A percentile compares a stretch with the other conserved stretches of the same genome.
These are phyloP conservation scores for Anthoceros angustus DNA, from an alignment of 225 moss, liverwort and hornwort species.

Conservation along the genomic window DNA sequence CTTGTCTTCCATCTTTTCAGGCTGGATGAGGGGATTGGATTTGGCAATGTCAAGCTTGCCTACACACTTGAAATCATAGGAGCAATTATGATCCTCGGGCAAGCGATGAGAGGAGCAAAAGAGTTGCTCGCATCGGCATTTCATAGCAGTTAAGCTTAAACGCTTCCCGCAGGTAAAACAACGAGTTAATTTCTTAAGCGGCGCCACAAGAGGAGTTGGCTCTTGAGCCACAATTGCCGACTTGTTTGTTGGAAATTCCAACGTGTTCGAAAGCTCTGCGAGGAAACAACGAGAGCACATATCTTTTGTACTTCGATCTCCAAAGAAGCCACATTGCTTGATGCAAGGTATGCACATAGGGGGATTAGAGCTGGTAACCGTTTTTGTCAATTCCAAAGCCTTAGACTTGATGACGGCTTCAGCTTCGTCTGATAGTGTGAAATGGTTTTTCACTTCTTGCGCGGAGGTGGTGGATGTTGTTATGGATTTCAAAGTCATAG, in stretches of 20 bases:
- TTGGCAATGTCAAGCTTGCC: constrained; percentile 7
- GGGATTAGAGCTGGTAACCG: no score
- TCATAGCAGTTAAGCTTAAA: neutral
- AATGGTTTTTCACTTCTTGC: no score
- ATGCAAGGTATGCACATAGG: neutral
- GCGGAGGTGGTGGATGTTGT: no score
- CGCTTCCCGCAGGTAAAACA: constrained; percentile 10
- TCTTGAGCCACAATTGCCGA: no score
- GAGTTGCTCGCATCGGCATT: constrained; percentile 7
- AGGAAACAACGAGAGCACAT: neutral
- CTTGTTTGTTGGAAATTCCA: no score
- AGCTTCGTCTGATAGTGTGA: no score
- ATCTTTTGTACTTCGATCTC: neutral
- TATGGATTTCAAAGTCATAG: no score
- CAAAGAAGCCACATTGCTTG: constrained; percentile 4
- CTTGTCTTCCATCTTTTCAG: neutral
- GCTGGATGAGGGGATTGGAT: constrained; percentile 11
- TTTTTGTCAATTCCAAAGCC: no score
- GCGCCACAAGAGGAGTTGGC: no score
- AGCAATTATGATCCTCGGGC: constrained; percentile 9
- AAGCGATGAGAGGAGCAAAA: constrained; percentile 9
- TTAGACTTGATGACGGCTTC: no score
- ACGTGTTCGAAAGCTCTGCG: neutral
- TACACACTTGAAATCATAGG: constrained; percentile 11
- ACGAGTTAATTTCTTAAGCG: neutral